A percentile compares a stretch with the other conserved stretches of the same genome.
phyloP scores from a whole-genome alignment of 2,329 filamentous ascomycete genomes.

The Biscogniauxia marginata region DNA sequence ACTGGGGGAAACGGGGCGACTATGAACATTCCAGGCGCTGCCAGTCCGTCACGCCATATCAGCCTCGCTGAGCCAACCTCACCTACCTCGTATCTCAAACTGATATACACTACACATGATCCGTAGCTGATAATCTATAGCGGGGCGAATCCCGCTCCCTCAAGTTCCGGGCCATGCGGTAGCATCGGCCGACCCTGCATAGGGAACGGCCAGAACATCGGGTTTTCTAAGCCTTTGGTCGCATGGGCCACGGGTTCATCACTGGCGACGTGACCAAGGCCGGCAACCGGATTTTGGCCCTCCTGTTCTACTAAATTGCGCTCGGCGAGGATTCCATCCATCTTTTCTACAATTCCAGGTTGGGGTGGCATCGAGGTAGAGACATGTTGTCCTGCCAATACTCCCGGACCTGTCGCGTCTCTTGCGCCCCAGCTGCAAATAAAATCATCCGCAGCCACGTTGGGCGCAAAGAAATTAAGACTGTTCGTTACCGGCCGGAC shows the following conservation, averaged over 20 bases:
- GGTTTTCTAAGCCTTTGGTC: conserved; percentile 47
- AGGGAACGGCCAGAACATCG: conserved; percentile 60
- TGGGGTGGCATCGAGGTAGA: no score
- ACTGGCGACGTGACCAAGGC: no score
- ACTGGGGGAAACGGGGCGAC: no score
- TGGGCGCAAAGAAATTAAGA: conserved; percentile 57
- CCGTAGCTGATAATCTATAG: conserved; percentile 33
- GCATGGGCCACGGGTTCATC: no score
- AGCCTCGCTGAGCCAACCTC: no score
- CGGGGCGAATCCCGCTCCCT: conserved; percentile 52
- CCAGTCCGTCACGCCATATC: no score
- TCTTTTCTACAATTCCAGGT: conserved; percentile 15
- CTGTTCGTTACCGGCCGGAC: conserved; percentile 50
- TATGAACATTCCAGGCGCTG: no score
- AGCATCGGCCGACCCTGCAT: conserved; percentile 58
- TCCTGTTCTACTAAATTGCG: conserved; percentile 6
- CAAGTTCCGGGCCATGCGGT: conserved; percentile 44
- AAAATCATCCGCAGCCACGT: conserved; percentile 48
- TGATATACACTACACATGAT: no score
- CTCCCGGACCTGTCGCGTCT: neutral
- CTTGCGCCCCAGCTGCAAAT: conserved; percentile 44
- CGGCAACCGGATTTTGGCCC: conserved; percentile 13
- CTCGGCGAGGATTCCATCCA: conserved; percentile 22
- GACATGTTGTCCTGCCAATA: no score
- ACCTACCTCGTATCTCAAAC: no score